Conservation (phyloP, 2,329 filamentous ascomycete genomes). For the Verticillium nonalfalfae region DNA sequence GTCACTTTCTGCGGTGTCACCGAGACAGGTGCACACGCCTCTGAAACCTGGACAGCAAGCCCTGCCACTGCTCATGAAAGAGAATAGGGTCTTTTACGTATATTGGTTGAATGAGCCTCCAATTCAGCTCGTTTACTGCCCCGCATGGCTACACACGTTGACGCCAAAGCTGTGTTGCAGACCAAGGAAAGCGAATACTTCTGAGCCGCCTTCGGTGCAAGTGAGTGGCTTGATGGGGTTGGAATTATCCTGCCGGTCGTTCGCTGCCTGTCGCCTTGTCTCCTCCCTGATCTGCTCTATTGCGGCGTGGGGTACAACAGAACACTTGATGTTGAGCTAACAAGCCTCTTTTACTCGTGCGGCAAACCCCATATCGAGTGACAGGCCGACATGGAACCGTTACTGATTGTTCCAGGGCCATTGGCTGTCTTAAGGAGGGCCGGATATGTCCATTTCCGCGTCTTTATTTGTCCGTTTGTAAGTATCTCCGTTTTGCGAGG, state of each 20-base stretch:
- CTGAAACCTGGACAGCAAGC: conserved; percentile 19
- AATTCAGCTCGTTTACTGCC: too few relatives aligned
- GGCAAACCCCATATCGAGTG: too few relatives aligned
- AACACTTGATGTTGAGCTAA: too few relatives aligned
- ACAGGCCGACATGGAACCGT: too few relatives aligned
- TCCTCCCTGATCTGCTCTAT: too few relatives aligned
- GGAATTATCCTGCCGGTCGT: too few relatives aligned
- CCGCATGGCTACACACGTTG: too few relatives aligned
- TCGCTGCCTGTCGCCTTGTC: neutral
- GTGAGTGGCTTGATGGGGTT: too few relatives aligned
- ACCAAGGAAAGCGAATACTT: neutral
- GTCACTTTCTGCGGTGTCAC: conserved; percentile 26
- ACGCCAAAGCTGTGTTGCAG: neutral
- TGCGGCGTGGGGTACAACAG: too few relatives aligned
- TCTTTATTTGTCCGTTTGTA: neutral
- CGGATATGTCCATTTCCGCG: neutral
- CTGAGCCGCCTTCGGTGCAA: too few relatives aligned
- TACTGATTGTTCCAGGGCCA: too few relatives aligned
- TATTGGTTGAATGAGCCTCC: neutral
- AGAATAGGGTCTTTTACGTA: neutral
- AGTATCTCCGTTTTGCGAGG: neutral
- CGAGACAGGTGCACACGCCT: conserved; percentile 19
- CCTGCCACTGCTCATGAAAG: conserved; percentile 4
- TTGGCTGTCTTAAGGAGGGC: neutral
- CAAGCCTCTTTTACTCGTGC: too few relatives aligned